A percentile compares a stretch with the other conserved stretches of the same genome.
phyloP scores from a whole-genome alignment of 352 stramenopile genomes.

The Phytophthora kernoviae region DNA sequence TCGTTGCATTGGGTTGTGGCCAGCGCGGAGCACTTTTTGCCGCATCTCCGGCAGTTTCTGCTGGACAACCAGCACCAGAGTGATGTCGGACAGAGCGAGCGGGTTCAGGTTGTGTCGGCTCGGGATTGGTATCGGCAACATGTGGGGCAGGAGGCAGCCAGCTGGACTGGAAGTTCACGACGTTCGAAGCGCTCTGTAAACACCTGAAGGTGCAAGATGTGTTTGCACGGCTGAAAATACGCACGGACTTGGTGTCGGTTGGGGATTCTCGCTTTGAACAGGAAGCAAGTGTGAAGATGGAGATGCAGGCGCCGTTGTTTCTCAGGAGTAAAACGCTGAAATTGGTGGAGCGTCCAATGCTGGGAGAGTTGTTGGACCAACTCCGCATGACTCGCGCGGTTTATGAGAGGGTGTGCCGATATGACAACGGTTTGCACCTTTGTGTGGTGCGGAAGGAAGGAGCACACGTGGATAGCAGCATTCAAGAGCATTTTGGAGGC shows the following conservation, averaged over 20 bases:
- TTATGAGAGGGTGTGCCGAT: slow-evolving; percentile 47
- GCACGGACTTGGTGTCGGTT: slow-evolving; percentile 58
- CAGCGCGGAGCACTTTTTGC: slow-evolving; percentile 51
- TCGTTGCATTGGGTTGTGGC: slow-evolving; percentile 56
- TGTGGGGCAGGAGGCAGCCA: slow-evolving; percentile 36
- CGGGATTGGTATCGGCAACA: slow-evolving; percentile 62
- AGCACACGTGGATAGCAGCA: not conserved
- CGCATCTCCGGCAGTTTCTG: slow-evolving; percentile 41
- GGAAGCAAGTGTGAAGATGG: slow-evolving; percentile 53
- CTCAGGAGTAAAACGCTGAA: slow-evolving; percentile 64
- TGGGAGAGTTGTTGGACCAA: slow-evolving; percentile 54
- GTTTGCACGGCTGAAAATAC: slow-evolving; percentile 21
- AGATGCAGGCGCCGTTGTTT: slow-evolving; percentile 33
- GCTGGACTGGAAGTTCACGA: slow-evolving; percentile 56
- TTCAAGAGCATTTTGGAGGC: slow-evolving; percentile 4
- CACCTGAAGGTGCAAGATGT: slow-evolving; percentile 55
- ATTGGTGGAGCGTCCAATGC: slow-evolving; percentile 45
- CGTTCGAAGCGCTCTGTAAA: slow-evolving; percentile 54
- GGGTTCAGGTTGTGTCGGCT: slow-evolving; percentile 60
- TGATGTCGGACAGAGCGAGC: slow-evolving; percentile 13
- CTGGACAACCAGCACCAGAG: slow-evolving; percentile 36
- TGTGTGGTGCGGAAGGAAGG: slow-evolving; percentile 32
- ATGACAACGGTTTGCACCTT: slow-evolving; percentile 49
- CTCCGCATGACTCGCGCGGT: slow-evolving; percentile 41
- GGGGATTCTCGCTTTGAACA: slow-evolving; percentile 60